Conservation (phyloP, 2,329 filamentous ascomycete species). For the Fusarium multiceps region DNA sequence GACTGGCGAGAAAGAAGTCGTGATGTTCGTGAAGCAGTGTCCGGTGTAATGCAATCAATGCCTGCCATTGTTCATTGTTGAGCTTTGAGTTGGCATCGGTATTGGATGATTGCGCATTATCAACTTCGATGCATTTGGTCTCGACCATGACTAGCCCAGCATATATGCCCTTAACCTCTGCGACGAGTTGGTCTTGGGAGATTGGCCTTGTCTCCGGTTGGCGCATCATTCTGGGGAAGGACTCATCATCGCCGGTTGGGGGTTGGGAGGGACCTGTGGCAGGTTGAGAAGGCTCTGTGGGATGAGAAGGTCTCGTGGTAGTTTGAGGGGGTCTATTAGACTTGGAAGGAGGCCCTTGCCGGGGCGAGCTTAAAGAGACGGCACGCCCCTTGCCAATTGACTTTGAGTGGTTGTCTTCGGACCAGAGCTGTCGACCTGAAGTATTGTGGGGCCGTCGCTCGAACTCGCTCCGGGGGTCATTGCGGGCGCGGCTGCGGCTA, state of each 20-base stretch:
- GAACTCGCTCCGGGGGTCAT: constrained; percentile 33
- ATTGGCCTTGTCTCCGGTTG: constrained; percentile 57
- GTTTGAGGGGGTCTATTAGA: neutral
- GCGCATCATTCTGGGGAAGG: constrained; percentile 24
- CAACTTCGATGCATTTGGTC: constrained; percentile 85
- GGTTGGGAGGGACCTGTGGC: neutral
- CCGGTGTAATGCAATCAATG: constrained; percentile 82
- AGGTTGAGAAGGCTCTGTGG: constrained; percentile 1
- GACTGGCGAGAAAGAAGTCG: constrained; percentile 86
- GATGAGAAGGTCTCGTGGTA: neutral
- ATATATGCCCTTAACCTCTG: constrained; percentile 87
- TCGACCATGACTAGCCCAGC: constrained; percentile 88
- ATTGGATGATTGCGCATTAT: constrained; percentile 67
- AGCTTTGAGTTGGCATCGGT: constrained; percentile 58
- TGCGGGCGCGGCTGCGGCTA: constrained; percentile 25
- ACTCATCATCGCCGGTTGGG: constrained; percentile 16
- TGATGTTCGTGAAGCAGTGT: constrained; percentile 85
- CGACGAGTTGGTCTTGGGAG: constrained; percentile 80
- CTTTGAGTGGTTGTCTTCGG: constrained; percentile 39
- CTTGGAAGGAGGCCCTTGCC: neutral
- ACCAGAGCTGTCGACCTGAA: constrained; percentile 46
- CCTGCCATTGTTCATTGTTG: constrained; percentile 82
- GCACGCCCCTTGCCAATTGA: constrained; percentile 17
- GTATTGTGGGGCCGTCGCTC: constrained; percentile 35
- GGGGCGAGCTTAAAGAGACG: constrained; percentile 7